Evolutionary conservation across 257 asterid species (phyloP).

Genomic region (Scutellaria galericulata): DNA sequence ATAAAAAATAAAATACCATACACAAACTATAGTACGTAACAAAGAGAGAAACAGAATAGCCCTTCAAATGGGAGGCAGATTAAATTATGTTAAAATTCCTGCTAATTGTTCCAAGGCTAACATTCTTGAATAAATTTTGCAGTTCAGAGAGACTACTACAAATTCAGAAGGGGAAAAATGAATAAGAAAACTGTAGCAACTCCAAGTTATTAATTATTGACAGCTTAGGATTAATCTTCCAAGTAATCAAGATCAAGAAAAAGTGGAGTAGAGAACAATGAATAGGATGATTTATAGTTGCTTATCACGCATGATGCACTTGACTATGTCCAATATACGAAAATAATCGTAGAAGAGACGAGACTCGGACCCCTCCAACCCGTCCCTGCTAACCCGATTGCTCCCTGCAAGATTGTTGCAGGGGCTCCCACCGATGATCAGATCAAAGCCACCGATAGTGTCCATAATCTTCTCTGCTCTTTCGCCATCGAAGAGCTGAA

Average conservation of each 20-base stretch:
- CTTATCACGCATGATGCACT: slow-evolving; percentile 38
- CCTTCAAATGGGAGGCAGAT: not conserved
- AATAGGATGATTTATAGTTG: slow-evolving; percentile 2
- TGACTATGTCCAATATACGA: slow-evolving; percentile 58
- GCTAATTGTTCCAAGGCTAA: not conserved
- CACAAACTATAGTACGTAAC: too few relatives aligned
- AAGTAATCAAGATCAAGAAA: not conserved
- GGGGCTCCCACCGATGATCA: slow-evolving; percentile 80
- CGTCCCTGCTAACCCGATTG: slow-evolving; percentile 77
- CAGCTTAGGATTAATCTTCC: not conserved
- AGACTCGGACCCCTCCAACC: slow-evolving; percentile 73
- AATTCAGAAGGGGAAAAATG: not conserved
- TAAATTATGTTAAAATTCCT: not conserved
- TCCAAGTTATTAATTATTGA: slow-evolving; percentile 18
- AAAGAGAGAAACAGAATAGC: not conserved
- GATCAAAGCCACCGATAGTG: slow-evolving; percentile 50
- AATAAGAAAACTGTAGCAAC: too few relatives aligned
- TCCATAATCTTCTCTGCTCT: slow-evolving; percentile 44
- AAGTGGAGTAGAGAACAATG: not conserved
- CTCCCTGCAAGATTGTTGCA: slow-evolving; percentile 82
- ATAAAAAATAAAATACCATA: too few relatives aligned
- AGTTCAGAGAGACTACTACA: not conserved
- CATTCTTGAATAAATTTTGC: not conserved
- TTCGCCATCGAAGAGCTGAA: slow-evolving; percentile 47
- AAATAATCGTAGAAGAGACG: slow-evolving; percentile 65